A percentile compares a stretch with the other conserved stretches of the same genome.
phyloP scores from a whole-genome alignment of 192 early-diverging fungal species.

The Rhizophlyctis rosea region DNA sequence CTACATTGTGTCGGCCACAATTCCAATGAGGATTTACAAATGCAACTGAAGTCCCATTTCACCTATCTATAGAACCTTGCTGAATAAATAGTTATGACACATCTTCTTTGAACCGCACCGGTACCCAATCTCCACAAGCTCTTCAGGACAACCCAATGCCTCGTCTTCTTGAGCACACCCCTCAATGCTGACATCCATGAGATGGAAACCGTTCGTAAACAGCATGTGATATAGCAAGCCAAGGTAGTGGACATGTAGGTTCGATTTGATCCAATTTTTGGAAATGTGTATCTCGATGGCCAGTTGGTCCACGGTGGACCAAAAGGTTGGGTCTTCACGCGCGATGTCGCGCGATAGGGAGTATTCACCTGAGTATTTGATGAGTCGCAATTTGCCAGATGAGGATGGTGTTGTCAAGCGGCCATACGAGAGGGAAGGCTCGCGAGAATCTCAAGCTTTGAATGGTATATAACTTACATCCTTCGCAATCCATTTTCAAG shows the following conservation, averaged over 20 bases:
- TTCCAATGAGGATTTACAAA: too few relatives aligned
- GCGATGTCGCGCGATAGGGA: slow-evolving; percentile 6
- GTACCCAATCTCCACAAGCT: not conserved
- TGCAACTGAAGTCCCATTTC: too few relatives aligned
- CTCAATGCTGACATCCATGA: not conserved
- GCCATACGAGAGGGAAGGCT: too few relatives aligned
- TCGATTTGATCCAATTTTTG: slow-evolving; percentile 13
- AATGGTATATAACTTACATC: too few relatives aligned
- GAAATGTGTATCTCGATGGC: slow-evolving; percentile 16
- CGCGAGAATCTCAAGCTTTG: too few relatives aligned
- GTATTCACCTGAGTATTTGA: too few relatives aligned
- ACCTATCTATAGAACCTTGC: too few relatives aligned
- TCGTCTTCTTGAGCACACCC: slow-evolving; percentile 8
- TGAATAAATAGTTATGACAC: slow-evolving; percentile 15
- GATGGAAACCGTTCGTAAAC: not conserved
- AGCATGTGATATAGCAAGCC: slow-evolving; percentile 15
- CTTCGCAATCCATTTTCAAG: slow-evolving; percentile 13
- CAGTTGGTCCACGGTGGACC: slow-evolving; percentile 9
- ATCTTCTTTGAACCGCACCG: slow-evolving; percentile 6
- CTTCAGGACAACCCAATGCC: slow-evolving; percentile 10
- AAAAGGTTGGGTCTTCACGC: slow-evolving; percentile 5
- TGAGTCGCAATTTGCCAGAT: too few relatives aligned
- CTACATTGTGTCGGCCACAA: too few relatives aligned
- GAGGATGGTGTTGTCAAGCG: too few relatives aligned
- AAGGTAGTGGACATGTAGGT: slow-evolving; percentile 6